A percentile compares a stretch with the other conserved stretches of the same genome.
These are phyloP conservation scores for Dorcoceras hygrometricum DNA, from an alignment of 257 asterid species.

Conservation along the genomic window DNA sequence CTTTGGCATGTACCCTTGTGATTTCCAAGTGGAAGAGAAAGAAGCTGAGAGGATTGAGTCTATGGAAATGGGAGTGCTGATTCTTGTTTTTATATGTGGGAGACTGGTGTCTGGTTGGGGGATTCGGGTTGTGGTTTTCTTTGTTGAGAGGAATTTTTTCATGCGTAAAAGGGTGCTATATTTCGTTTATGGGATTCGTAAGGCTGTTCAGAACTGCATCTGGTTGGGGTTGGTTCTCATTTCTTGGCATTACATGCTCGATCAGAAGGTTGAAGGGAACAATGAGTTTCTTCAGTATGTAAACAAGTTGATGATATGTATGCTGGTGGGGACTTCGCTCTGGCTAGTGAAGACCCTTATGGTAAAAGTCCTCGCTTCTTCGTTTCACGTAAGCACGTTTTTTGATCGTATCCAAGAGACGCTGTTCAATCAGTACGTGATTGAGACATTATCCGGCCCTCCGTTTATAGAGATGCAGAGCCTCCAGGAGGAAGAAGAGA, in stretches of 20 bases:
- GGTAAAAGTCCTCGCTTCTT: slow-evolving; percentile 89
- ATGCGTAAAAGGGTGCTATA: slow-evolving; percentile 72
- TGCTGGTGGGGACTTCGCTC: slow-evolving; percentile 63
- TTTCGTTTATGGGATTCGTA: slow-evolving; percentile 78
- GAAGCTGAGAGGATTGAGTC: slow-evolving; percentile 44
- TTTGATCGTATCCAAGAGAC: slow-evolving; percentile 91
- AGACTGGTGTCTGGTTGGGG: slow-evolving; percentile 86
- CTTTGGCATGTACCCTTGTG: slow-evolving; percentile 41
- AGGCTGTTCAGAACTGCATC: slow-evolving; percentile 79
- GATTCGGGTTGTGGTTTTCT: slow-evolving; percentile 58
- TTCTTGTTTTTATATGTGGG: slow-evolving; percentile 79
- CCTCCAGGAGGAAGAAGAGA: slow-evolving; percentile 62
- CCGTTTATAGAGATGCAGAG: slow-evolving; percentile 55
- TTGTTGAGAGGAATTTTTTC: slow-evolving; percentile 71
- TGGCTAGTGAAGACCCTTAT: slow-evolving; percentile 89
- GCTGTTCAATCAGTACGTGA: slow-evolving; percentile 72
- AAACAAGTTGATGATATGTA: slow-evolving; percentile 67
- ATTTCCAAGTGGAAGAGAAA: slow-evolving; percentile 35
- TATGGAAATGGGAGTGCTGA: slow-evolving; percentile 85
- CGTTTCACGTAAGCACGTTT: slow-evolving; percentile 93
- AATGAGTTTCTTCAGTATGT: slow-evolving; percentile 49
- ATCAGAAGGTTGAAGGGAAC: slow-evolving; percentile 43
- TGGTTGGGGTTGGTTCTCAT: slow-evolving; percentile 82
- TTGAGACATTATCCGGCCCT: slow-evolving; percentile 78
- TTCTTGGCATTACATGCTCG: slow-evolving; percentile 85